phyloP scores from a whole-genome alignment of 495 filamentous ascomycete species.

The Aspergillus nanangensis region DNA sequence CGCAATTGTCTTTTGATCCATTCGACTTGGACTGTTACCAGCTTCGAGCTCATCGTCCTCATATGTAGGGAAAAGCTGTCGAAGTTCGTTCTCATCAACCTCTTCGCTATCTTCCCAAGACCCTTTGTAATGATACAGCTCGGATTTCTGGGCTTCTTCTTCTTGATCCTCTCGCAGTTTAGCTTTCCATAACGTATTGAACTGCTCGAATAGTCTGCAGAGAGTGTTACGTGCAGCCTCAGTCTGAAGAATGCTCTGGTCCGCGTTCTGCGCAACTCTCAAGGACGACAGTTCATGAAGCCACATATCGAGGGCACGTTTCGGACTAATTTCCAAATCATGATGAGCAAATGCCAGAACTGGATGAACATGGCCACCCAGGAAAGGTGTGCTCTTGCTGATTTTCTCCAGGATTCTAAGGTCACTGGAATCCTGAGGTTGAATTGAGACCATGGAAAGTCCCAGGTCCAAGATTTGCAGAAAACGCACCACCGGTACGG shows the following conservation, averaged over 20 bases:
- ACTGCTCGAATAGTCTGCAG: conserved; percentile 53
- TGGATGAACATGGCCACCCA: conserved; percentile 44
- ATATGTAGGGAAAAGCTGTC: conserved; percentile 76
- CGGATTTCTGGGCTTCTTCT: conserved; percentile 62
- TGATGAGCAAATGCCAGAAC: conserved; percentile 12
- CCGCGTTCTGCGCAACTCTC: conserved; percentile 29
- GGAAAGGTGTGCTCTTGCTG: conserved; percentile 56
- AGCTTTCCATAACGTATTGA: conserved; percentile 75
- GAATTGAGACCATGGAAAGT: conserved; percentile 51
- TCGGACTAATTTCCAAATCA: conserved; percentile 18
- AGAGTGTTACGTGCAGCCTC: conserved; percentile 26
- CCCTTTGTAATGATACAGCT: conserved; percentile 78
- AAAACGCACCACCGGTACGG: conserved; percentile 72
- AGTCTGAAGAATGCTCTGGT: conserved; percentile 27
- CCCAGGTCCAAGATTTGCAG: conserved; percentile 77
- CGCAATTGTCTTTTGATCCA: conserved; percentile 43
- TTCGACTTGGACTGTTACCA: conserved; percentile 17
- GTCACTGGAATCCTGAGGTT: conserved; percentile 16
- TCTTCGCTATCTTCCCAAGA: conserved; percentile 68
- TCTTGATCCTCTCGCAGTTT: conserved; percentile 69
- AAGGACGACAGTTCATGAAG: conserved; percentile 41
- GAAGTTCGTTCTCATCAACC: conserved; percentile 70
- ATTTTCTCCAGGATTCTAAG: conserved; percentile 32
- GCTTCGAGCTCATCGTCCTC: conserved; percentile 42
- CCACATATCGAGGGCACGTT: conserved; percentile 41